These are phyloP conservation scores for Tricholoma matsutake DNA, from an alignment of 768 basidiomycete species.

Conservation along the genomic window DNA sequence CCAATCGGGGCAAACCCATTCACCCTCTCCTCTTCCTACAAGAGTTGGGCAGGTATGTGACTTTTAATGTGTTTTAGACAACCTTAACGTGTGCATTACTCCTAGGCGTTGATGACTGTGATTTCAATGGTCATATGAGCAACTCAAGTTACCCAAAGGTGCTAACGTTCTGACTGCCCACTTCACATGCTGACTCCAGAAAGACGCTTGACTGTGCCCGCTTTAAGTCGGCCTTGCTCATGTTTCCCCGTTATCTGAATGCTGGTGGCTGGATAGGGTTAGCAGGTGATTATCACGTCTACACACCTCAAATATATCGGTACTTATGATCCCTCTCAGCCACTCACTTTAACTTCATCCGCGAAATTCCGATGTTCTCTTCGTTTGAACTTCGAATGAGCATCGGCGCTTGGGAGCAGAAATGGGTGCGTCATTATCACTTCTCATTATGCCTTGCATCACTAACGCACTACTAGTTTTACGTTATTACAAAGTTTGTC, in stretches of 20 bases:
- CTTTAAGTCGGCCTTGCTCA: conserved; percentile 42
- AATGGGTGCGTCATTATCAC: conserved; percentile 49
- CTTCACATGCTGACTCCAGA: conserved; percentile 9
- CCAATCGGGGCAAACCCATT: conserved; percentile 61
- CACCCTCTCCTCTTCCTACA: conserved; percentile 36
- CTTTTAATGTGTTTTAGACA: background rate
- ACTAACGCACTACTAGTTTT: conserved; percentile 41
- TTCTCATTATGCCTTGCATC: background rate
- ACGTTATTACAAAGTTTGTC: conserved; percentile 61
- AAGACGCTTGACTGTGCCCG: conserved; percentile 45
- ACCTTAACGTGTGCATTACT: background rate
- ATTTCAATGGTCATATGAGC: conserved; percentile 73
- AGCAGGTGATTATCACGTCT: conserved; percentile 42
- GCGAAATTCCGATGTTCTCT: conserved; percentile 64
- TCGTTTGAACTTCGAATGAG: conserved; percentile 58
- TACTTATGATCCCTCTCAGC: conserved; percentile 30
- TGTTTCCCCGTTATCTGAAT: conserved; percentile 56
- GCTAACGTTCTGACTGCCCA: background rate
- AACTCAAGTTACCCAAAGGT: conserved; percentile 83
- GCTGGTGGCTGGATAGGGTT: conserved; percentile 63
- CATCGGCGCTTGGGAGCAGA: conserved; percentile 68
- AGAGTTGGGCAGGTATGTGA: conserved; percentile 57
- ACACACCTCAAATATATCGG: background rate
- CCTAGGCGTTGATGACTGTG: conserved; percentile 65
- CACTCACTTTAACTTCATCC: conserved; percentile 65